Percentiles rank a stretch among this genome's conserved stretches.
phyloP scores from a whole-genome alignment of 805 yeast genomes.

The Vanderwaltozyma polyspora region DNA sequence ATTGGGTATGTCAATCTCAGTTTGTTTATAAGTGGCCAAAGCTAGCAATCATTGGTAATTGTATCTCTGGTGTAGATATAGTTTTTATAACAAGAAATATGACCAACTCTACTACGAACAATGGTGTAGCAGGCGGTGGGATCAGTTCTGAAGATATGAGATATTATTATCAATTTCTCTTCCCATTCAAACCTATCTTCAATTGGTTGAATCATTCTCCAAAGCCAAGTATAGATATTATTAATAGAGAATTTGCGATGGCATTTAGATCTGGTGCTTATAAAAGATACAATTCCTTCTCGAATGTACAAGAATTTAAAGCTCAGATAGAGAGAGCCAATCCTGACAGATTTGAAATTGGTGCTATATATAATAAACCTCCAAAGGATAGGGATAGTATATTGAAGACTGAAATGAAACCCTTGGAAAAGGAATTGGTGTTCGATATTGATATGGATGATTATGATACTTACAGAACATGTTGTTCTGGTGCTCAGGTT shows the following conservation, averaged over 20 bases:
- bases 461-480: constrained; percentile 86
- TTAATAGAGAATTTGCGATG: constrained; percentile 87
- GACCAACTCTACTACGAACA: too few species aligned
- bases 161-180: constrained; percentile 54
- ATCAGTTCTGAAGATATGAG: constrained; percentile 54
- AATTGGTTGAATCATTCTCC: constrained; percentile 86
- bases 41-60: too few species aligned
- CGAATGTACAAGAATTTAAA: constrained; percentile 59
- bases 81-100: too few species aligned
- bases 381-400: constrained; percentile 78
- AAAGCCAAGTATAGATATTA: constrained; percentile 61
- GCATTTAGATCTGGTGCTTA: constrained; percentile 82
- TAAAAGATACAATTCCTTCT: constrained; percentile 76
- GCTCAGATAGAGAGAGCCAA: constrained; percentile 58
- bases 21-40: too few species aligned
- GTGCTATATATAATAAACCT: constrained; percentile 79
- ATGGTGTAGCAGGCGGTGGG: too few species aligned
- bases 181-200: constrained; percentile 72
- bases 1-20: too few species aligned
- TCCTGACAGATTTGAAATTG: constrained; percentile 90
- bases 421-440: constrained; percentile 77
- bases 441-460: constrained; percentile 97
- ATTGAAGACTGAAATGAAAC: constrained; percentile 67
- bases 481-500: constrained; percentile 77
- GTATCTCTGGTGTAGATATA: too few species aligned